Evolutionary conservation across 192 early-diverging fungal species (phyloP), one percentile per base, ranked within the genome.

Genomic region (Entophlyctis luteolus): DNA sequence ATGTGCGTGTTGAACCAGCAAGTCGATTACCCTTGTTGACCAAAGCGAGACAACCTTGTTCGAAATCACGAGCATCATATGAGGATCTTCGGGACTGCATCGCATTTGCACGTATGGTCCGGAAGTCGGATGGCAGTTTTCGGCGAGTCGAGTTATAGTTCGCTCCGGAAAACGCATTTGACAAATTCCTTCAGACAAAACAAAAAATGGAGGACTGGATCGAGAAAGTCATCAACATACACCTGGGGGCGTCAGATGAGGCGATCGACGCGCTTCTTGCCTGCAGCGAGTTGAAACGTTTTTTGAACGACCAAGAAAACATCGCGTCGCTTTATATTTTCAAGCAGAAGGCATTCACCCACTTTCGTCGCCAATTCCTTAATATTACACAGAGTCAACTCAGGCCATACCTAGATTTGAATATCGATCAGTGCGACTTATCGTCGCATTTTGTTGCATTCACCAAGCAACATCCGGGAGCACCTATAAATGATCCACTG

Each of bases 121-220:
- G n/a, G n/a, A n/a, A n/a, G n/a, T n/a, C n/a, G n/a, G n/a, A n/a
- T n/a, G n/a, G n/a, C n/a, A n/a, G n/a, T n/a, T n/a, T n/a, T n/a
- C n/a, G n/a, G 60, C 25, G 25, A 63, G 42, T 33, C 46, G 42
- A 20, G n/a, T 63, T 14, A 48, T 18, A 18, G 60, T 49, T 29
- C 60, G 47, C 1, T 47, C 47, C n/a, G 25, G 16, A 49, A 63
- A 63, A 29, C 16, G 35, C 60, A 63, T 59, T 57, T 16, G 27
- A 25, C 29, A 16, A 54, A 54, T 14, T 20, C 29, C 16, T 54
- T 54, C 20, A 60, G 10, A 46, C 38, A 20, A 47, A 31, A 31
- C 34, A 50, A 55, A 22, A 55, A 1, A 63, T 63, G 60, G 60
- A 63, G 5, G 60, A 63, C 8, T 70, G 68, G 68, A 35, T 71